A percentile compares a stretch with the other conserved stretches of the same genome.
Conservation (phyloP, 2,329 filamentous ascomycete species). For the Penicillium sp. region DNA sequence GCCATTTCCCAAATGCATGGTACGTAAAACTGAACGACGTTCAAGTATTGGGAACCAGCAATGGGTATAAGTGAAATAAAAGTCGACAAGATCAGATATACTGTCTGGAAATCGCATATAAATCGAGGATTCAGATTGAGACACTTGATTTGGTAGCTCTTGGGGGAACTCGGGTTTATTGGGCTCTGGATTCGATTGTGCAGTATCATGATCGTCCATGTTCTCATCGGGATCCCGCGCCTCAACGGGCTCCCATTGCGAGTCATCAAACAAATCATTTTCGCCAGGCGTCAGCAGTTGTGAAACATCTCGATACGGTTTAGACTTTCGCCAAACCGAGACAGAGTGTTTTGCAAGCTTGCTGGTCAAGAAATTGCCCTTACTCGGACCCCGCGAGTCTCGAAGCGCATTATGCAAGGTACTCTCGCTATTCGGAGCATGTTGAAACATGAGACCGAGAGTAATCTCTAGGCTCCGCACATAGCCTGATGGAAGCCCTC, state of each 20-base stretch:
- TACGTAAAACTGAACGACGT: constrained; percentile 61
- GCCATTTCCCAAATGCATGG: constrained; percentile 44
- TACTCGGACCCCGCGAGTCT: constrained; percentile 8
- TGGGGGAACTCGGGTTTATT: neutral
- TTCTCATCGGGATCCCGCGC: constrained; percentile 7
- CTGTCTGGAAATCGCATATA: constrained; percentile 11
- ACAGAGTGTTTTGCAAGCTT: constrained; percentile 12
- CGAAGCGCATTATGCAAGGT: constrained; percentile 40
- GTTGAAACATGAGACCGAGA: constrained; percentile 66
- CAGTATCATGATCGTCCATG: neutral
- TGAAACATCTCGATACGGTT: constrained; percentile 12
- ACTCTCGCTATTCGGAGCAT: constrained; percentile 59
- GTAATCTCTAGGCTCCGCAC: constrained; percentile 70
- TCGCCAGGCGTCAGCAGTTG: constrained; percentile 11
- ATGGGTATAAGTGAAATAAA: constrained; percentile 73
- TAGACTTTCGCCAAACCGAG: constrained; percentile 17
- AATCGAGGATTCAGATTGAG: neutral
- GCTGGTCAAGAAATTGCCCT: constrained; percentile 17
- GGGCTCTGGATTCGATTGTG: neutral
- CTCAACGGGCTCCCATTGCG: constrained; percentile 12
- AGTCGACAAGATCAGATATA: constrained; percentile 59
- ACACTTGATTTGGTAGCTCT: neutral
- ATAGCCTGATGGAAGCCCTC: constrained; percentile 75
- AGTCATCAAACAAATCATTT: constrained; percentile 9
- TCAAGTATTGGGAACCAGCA: constrained; percentile 74